Base-by-base conservation (phyloP, 108 stramenopile genomes). In the Bacterosira constricta region DNA sequence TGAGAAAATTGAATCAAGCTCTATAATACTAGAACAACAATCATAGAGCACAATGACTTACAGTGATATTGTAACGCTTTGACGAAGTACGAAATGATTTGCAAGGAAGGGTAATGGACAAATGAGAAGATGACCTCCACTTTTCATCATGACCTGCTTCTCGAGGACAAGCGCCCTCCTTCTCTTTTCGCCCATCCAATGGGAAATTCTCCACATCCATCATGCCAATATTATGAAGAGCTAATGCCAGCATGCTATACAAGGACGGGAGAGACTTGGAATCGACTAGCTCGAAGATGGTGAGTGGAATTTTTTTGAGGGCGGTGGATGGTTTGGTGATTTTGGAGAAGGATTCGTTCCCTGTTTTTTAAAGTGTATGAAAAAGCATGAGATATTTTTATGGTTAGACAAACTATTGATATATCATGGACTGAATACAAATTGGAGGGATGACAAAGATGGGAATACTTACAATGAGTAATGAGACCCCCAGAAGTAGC, bases 281-380 rank as follows among this genome's bases (percentile, higher is more conserved):
- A 57, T 75, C 66, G n/a, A 75, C 42, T 59, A 75, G 44, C 6
- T 75, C 75, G 54, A 75, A 75, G 7, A 75, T 67, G 9, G 75
- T 75, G 3, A 67, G 36, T 13, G 66, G 36, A 6, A 27, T 29
- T 31, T 17, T 51, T 27, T 8, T 8, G 53, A 41, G 53, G 17
- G 66, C 38, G 9, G 66, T 6, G 26, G 41, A 50, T 41, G 35
- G 32, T 44, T 50, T 53, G 4, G 66, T 41, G 13, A 41, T 26
- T 10, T 53, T 31, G 11, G 66, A 54, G 60, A 63, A 67, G 26
- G 31, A 31, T 46, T 66, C 25, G 17, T 39, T 59, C 45, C 61
- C 61, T 63, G 42, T 5, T n/a, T n/a, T n/a, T n/a, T n/a, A n/a
- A n/a, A n/a, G n/a, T n/a, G n/a, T n/a, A n/a, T n/a, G n/a, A n/a